Base-by-base conservation (phyloP, 2,329 filamentous ascomycete genomes). In the Zymoseptoria brevis region DNA sequence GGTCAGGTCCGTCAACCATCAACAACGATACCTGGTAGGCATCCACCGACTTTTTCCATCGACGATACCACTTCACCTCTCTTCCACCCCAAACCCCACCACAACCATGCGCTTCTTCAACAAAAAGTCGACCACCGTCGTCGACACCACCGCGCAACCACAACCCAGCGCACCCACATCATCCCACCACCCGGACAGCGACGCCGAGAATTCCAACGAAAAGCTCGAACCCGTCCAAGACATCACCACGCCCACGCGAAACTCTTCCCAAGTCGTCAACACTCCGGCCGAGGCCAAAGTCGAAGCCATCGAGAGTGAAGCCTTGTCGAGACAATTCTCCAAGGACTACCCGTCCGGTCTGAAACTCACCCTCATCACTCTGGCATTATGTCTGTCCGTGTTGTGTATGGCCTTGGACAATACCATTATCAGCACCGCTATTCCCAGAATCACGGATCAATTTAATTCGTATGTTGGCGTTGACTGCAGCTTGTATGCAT, bases 341-440 rank as follows among this genome's bases (percentile, higher is more conserved):
- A 50, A 50, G 8, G 50, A 72, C n/a, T 76, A 75, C 50, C 74
- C 74, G 1, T 70, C 67, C 19, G 55, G 60, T 1, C 65, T 65
- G 58, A 70, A 73, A 59, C 67, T 75, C 19, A 58, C 59, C 1
- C 61, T 74, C 19, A 75, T 75, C 63, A 71, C 70, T 13, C 66
- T 71, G 24, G 73, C 72, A 7, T 61, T 76, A 9, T 71, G 69
- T 57, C 64, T 75, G n/a, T 68, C 71, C 2, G 68, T 73, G 24
- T 71, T 73, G 60, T 71, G 66, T 54, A 66, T 73, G 60, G 66
- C 69, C 4, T 59, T 71, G 16, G 76, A 79, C 67, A 76, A 77
- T 60, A 79, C 76, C n/a, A 79, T 79, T 60, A 77, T 80, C 51
- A 72, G 74, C 11, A 79, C 77, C 1, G 78, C 78, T 4, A 79